phyloP scores from a whole-genome alignment of 2,329 filamentous ascomycete genomes.

The Talaromyces verruculosus region DNA sequence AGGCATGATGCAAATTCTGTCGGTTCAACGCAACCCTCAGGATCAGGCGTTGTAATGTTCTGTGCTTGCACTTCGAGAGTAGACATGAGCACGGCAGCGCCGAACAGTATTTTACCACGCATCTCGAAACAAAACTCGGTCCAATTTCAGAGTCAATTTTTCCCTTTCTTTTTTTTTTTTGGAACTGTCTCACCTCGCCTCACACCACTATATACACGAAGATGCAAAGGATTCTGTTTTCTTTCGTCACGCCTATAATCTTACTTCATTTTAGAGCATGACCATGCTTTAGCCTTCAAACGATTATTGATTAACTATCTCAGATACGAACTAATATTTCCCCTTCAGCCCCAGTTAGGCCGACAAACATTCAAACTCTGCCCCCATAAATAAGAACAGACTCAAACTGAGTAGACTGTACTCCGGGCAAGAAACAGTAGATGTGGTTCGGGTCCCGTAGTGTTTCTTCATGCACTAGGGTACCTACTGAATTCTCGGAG shows the following conservation, averaged over 20 bases:
- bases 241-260: background rate
- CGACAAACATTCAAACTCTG: background rate
- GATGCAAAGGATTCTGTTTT: background rate
- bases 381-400: background rate
- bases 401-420: background rate
- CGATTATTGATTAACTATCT: background rate
- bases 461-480: background rate
- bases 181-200: no score
- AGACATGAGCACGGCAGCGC: background rate
- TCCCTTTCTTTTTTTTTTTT: no score
- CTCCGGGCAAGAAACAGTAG: background rate
- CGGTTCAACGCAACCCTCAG: background rate
- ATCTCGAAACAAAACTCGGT: background rate
- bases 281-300: no score
- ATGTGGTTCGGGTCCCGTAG: background rate
- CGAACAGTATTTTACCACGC: background rate
- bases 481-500: background rate
- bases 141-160: background rate
- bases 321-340: background rate
- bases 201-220: background rate
- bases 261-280: background rate
- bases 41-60: slow-evolving; percentile 3
- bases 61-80: background rate
- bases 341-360: background rate
- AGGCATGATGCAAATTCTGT: slow-evolving; percentile 1